A percentile compares a stretch with the other conserved stretches of the same genome.
Conservation (phyloP, 768 basidiomycete genomes). For the Sporobolomyces pararoseus region DNA sequence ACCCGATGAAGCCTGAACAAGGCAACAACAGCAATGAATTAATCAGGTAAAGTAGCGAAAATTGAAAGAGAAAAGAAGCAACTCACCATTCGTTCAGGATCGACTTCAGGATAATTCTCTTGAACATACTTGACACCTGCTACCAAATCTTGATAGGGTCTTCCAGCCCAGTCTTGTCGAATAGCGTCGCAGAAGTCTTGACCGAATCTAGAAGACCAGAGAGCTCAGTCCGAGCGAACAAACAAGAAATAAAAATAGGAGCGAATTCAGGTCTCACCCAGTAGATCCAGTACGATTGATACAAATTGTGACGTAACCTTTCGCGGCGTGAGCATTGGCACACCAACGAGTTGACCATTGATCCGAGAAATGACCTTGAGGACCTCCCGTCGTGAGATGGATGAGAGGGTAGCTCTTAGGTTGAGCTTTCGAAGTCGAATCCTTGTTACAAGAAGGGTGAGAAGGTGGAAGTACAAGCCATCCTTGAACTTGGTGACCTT, state of each 20-base stretch:
- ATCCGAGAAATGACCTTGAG: conserved; percentile 73
- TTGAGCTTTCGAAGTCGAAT: conserved; percentile 5
- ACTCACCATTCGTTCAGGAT: conserved; percentile 49
- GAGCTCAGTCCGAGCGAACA: neutral
- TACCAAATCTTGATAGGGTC: conserved; percentile 48
- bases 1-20: conserved; percentile 43
- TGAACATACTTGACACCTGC: conserved; percentile 49
- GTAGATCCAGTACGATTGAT: conserved; percentile 95
- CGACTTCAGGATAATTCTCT: conserved; percentile 49
- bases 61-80: too few species aligned
- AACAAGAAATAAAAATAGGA: neutral
- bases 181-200: conserved; percentile 48
- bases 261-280: conserved; percentile 52
- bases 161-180: conserved; percentile 49
- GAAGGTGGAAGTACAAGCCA: conserved; percentile 71
- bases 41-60: too few species aligned
- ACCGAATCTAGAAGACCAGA: conserved; percentile 11
- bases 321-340: conserved; percentile 77
- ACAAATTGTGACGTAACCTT: conserved; percentile 80
- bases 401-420: conserved; percentile 68
- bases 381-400: conserved; percentile 56
- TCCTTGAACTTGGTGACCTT: conserved; percentile 69
- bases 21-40: too few species aligned
- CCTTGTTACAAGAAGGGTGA: neutral
- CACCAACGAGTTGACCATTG: conserved; percentile 84